Base-by-base conservation (phyloP, 768 basidiomycete genomes). In the Calocera cornea region DNA sequence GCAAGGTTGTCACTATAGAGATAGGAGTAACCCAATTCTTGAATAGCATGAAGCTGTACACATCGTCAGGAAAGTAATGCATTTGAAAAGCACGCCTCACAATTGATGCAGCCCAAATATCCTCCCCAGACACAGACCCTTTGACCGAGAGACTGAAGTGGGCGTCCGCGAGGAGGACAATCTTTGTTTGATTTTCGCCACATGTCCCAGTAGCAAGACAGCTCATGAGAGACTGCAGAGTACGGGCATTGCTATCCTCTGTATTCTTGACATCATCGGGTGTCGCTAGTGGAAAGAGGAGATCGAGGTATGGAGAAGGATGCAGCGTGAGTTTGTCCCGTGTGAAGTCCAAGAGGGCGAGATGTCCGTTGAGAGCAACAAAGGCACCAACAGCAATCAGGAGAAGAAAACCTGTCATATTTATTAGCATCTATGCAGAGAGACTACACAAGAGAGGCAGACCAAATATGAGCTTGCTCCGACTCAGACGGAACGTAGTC, bases 1-100 rank as follows among this genome's bases (percentile, higher is more conserved):
- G 17, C 3, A 47, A 47, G 40, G 24, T 54, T 50, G 33, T 60
- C 14, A 22, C 33, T 54, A 33, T 44, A 67, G 8, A 67, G 36
- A 24, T 33, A 67, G 16, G 66, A 54, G 66, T 67, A 67, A 16
- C 66, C 66, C 11, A 67, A 49, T 7, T 67, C 33, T 11, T 54
- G 17, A 24, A 67, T 33, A 19, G 66, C 33, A n/a, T 29, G 22
- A 1, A 67, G 40, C 49, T 67, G n/a, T 8, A 29, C 5, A 66
- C 31, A 24, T n/a, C 10, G 33, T 65, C 19, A 41, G 24, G 1
- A 24, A 29, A 47, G 65, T 2, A 24, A 3, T 29, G 44, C 65
- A 27, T 12, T 22, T 1, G 17, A 50, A 14, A 5, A 24, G 33
- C 40, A 49, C 1, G 19, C 47, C 44, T 5, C 14, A 66, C 41